Conservation (phyloP, 2,329 filamentous ascomycete genomes). For the Decorospora gaudefroyi region DNA sequence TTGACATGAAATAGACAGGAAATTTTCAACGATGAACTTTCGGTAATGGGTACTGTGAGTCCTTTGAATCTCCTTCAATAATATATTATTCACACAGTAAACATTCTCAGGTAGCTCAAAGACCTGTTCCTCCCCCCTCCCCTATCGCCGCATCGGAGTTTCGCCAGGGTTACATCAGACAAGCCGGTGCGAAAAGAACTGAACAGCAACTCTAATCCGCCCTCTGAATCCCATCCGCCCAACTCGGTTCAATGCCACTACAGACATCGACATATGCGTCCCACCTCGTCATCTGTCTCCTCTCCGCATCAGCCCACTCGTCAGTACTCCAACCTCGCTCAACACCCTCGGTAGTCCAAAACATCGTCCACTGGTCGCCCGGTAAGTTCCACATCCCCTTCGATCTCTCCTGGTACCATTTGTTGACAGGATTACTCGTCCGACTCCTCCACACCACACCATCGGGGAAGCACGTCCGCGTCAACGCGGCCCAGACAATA, state of each 20-base stretch:
- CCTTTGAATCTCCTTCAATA: no score
- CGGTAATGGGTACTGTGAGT: no score
- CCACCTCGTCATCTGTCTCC: slow-evolving; percentile 51
- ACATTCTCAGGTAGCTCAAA: no score
- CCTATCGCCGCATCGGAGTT: no score
- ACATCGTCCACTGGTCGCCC: slow-evolving; percentile 94
- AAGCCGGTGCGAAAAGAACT: no score
- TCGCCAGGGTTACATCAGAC: no score
- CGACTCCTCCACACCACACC: slow-evolving; percentile 93
- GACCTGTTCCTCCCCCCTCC: no score
- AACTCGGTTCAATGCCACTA: slow-evolving; percentile 54
- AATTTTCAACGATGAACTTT: no score
- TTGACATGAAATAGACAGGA: no score
- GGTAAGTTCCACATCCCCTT: slow-evolving; percentile 80
- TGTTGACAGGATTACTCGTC: slow-evolving; percentile 92
- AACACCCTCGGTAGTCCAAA: slow-evolving; percentile 81
- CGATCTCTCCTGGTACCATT: slow-evolving; percentile 97
- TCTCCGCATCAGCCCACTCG: slow-evolving; percentile 51
- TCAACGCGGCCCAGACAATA: slow-evolving; percentile 95
- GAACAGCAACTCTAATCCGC: no score
- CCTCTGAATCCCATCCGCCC: slow-evolving; percentile 49
- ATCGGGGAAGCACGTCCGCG: slow-evolving; percentile 80
- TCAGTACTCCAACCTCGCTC: slow-evolving; percentile 60
- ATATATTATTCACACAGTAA: no score
- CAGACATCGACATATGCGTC: slow-evolving; percentile 57